phyloP scores from a whole-genome alignment of 2,329 filamentous ascomycete species.

The Arthrobotrys iridis region DNA sequence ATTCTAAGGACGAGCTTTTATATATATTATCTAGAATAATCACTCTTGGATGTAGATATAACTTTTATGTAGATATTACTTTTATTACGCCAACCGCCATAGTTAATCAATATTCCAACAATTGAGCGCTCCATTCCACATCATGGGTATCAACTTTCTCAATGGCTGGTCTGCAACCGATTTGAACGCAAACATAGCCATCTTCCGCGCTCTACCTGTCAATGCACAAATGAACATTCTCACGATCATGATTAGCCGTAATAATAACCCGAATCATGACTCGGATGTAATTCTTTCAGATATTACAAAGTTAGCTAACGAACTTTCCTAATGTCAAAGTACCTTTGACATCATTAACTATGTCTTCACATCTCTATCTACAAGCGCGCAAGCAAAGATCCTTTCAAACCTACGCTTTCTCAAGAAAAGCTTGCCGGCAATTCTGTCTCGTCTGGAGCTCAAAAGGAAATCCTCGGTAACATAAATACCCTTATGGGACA shows the following conservation, averaged over 20 bases:
- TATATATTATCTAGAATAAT: too few relatives aligned
- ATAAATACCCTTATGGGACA: neutral
- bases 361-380: neutral
- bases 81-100: too few relatives aligned
- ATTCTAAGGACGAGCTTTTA: too few relatives aligned
- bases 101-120: too few relatives aligned
- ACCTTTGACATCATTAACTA: neutral
- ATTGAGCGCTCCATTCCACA: neutral
- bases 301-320: neutral
- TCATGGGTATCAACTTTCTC: conserved; percentile 6
- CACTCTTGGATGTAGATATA: too few relatives aligned
- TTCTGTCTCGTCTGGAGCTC: neutral
- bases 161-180: conserved; percentile 12
- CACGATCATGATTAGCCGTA: neutral
- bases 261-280: neutral
- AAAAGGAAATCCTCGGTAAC: conserved; percentile 8
- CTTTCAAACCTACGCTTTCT: neutral
- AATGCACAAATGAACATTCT: conserved; percentile 15
- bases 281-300: conserved; percentile 3
- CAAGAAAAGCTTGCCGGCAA: neutral
- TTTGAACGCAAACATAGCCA: neutral
- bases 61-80: too few relatives aligned
- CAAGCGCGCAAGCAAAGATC: neutral
- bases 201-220: conserved; percentile 18
- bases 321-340: neutral